These are phyloP conservation scores for Trichoderma cornu-damae DNA, from an alignment of 2,329 filamentous ascomycete genomes.

Conservation along the genomic window DNA sequence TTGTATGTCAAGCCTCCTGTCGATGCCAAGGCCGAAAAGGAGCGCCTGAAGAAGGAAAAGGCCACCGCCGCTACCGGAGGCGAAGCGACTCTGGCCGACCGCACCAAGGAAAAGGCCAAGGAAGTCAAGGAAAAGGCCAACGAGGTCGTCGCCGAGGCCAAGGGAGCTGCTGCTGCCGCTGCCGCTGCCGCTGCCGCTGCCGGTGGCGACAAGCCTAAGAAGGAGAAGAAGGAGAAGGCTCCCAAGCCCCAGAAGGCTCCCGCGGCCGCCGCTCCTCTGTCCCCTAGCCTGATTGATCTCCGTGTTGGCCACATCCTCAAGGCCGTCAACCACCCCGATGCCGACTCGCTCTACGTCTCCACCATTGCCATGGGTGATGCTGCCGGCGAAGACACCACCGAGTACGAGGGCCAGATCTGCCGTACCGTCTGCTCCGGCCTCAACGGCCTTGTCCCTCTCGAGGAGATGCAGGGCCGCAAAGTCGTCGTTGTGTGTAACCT, in stretches of 20 bases:
- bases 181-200: constrained; percentile 40
- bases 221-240: constrained; percentile 87
- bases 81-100: constrained; percentile 50
- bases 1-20: constrained; percentile 83
- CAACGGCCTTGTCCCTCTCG: constrained; percentile 85
- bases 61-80: constrained; percentile 56
- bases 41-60: constrained; percentile 95
- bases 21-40: constrained; percentile 92
- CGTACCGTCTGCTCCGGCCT: constrained; percentile 96
- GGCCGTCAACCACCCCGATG: constrained; percentile 91
- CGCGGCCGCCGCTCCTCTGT: constrained; percentile 67
- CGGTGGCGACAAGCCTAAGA: constrained; percentile 52
- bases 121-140: constrained; percentile 54
- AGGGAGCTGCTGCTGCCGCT: constrained; percentile 37
- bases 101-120: constrained; percentile 56
- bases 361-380: constrained; percentile 93
- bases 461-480: constrained; percentile 95
- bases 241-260: constrained; percentile 67
- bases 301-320: constrained; percentile 97
- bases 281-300: constrained; percentile 84
- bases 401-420: constrained; percentile 86
- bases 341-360: constrained; percentile 90
- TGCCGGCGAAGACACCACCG: constrained; percentile 80
- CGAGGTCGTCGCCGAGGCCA: constrained; percentile 48
- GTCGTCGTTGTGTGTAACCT: constrained; percentile 95